Evolutionary conservation across 192 early-diverging fungal genomes (phyloP).

Genomic region (Chytriomyces sp.): DNA sequence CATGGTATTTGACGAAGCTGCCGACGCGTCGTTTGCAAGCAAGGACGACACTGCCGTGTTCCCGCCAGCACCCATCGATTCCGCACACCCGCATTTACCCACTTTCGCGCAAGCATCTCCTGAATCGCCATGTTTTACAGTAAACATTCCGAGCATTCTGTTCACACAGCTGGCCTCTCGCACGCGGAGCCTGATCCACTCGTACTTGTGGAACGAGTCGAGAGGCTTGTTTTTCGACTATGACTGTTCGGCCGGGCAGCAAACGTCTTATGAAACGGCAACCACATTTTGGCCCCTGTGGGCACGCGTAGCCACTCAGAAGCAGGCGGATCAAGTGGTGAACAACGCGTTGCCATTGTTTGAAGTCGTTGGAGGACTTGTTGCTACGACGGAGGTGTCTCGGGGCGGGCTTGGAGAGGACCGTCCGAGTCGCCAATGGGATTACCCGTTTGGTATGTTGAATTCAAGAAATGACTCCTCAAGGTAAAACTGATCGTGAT

Average conservation of each 20-base stretch:
- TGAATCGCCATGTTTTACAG: constrained; percentile 38
- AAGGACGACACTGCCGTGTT: not conserved
- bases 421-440: constrained; percentile 95
- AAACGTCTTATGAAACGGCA: constrained; percentile 83
- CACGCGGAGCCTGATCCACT: constrained; percentile 71
- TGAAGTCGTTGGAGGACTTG: constrained; percentile 89
- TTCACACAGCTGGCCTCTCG: constrained; percentile 61
- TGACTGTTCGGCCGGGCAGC: constrained; percentile 71
- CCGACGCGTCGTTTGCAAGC: constrained; percentile 34
- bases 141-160: constrained; percentile 46
- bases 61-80: not conserved
- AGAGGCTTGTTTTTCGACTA: constrained; percentile 88
- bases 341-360: constrained; percentile 72
- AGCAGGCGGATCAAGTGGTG: constrained; percentile 81
- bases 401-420: constrained; percentile 80
- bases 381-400: constrained; percentile 89
- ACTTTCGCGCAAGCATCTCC: not conserved
- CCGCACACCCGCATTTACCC: not conserved
- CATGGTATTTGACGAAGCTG: constrained; percentile 48
- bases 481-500: not conserved
- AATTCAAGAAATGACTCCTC: not conserved
- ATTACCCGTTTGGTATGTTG: constrained; percentile 58
- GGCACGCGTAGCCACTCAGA: constrained; percentile 77
- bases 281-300: constrained; percentile 93
- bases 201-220: constrained; percentile 84